Conservation (phyloP, 495 filamentous ascomycete species). For the Choiromyces venosus region DNA sequence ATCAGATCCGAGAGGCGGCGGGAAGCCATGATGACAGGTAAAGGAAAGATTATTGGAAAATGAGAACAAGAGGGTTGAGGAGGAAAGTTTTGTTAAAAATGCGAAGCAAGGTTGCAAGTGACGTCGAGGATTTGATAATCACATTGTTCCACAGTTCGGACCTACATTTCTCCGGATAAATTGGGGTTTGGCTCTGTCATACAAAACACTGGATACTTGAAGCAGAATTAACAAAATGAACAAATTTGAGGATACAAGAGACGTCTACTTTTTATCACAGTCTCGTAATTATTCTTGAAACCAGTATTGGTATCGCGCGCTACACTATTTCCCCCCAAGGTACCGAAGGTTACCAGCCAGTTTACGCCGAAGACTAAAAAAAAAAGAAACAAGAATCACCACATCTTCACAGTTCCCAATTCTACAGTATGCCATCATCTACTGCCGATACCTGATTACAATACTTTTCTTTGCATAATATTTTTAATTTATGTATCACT, state of each 20-base stretch:
- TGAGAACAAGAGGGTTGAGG: not conserved
- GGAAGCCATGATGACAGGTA: constrained; percentile 53
- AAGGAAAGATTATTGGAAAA: not conserved
- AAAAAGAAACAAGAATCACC: not conserved
- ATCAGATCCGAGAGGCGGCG: constrained; percentile 71
- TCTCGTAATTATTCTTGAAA: not conserved
- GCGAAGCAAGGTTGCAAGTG: not conserved
- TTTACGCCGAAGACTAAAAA: not conserved
- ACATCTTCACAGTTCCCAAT: not conserved
- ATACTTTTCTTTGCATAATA: not conserved
- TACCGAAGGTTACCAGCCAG: not conserved
- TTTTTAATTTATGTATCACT: not conserved
- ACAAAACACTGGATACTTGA: not conserved
- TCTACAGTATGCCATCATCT: not conserved
- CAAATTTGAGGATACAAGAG: not conserved
- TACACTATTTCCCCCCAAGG: not conserved
- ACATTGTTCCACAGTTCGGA: not conserved
- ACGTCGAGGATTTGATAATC: not conserved
- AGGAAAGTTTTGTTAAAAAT: not conserved
- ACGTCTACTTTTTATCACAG: not conserved
- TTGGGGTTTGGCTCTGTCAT: not conserved
- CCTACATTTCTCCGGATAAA: not conserved
- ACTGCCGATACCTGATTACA: not conserved
- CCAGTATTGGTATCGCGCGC: not conserved
- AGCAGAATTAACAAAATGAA: not conserved